Base-by-base conservation (phyloP, 2,329 filamentous ascomycete genomes). In the Raffaelea arxii region DNA sequence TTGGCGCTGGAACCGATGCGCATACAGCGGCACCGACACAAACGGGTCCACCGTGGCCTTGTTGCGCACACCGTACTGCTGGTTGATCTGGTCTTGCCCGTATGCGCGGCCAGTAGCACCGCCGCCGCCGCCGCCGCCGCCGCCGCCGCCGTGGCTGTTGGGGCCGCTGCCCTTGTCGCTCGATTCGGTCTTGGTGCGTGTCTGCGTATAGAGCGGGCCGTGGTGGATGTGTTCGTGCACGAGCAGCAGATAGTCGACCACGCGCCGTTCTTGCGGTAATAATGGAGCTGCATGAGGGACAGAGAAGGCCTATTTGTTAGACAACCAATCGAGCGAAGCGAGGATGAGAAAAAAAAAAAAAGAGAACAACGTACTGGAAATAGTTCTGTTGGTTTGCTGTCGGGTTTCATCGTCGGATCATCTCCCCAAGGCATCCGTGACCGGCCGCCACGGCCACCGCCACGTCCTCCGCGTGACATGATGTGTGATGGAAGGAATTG, bases 11-110 rank as follows among this genome's bases (percentile, higher is more conserved):
- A 79, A 78, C 48, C 69, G 69, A 54, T 77, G 69, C 38, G 72
- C 75, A 62, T 77, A 79, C 49, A 71, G 72, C n/a, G 74, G 74
- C 47, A 79, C 69, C 36, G 72, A 66, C n/a, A 66, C 70, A 59
- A 80, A 80, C 19, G 76, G 74, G 58, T 80, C 75, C 43, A 74
- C 55, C 12, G 71, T 75, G 32, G 75, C 75, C 54, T 72, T 74
- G 62, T 65, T 77, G 58, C 69, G 71, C 54, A 72, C 62, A 50
- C 69, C 72, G 62, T 74, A 80, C 46, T 69, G 71, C 52, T 71
- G 69, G 60, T 79, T 79, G 57, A 72, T 63, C 61, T 80, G 76
- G n/a, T 72, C 67, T 55, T 77, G 75, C 53, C 74, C 74, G 61
- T 80, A 79, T 14, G 61, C 57, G 42, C 63, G 58, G 44, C 49